Evolutionary conservation across 2,329 filamentous ascomycete genomes (phyloP), one percentile per base, ranked within the genome.

Genomic region (Trichoderma polysporum): DNA sequence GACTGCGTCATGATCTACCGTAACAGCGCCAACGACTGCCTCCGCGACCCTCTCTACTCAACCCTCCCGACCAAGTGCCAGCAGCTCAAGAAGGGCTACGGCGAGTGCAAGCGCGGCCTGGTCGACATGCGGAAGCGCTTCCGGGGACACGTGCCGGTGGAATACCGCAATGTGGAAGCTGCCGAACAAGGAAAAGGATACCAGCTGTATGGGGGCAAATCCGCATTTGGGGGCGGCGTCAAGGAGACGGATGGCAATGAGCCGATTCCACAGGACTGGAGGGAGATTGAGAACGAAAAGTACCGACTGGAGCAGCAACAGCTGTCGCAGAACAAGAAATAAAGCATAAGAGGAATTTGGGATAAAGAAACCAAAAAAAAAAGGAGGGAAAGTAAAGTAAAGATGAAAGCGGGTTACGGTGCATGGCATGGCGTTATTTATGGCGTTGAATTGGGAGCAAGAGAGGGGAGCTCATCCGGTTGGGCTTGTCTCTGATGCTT

Each of bases 121-220:
- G 91, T 98, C 73, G 95, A 99, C 79, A 99, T 99, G 95, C 92
- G 95, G 78, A 98, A 98, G 83, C 91, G 95, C 37, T 98, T 99
- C 81, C 88, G 95, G 66, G 95, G 95, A 67, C 98, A 98, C 82
- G 88, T 93, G 78, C 93, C 95, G 63, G 89, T 97, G 71, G 84
- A 88, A 27, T 87, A 90, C 71, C 84, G 82, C 74, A 80, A 83
- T 68, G 81, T 88, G 73, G 84, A 72, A 61, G 78, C 69, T 1
- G 22, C 86, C 66, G 89, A 92, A 71, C 81, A 53, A 17, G 63
- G 63, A 12, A 83, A 82, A 64, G 85, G 86, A 4, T 87, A 89
- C 75, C 90, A 95, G 81, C 79, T 97, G 71, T 97, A 97, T 78
- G 92, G 89, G 17, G 93, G 93, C 35, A 88, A 88, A 75, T 85